phyloP scores from a whole-genome alignment of 2,329 filamentous ascomycete genomes.

The Trichoderma sp. region DNA sequence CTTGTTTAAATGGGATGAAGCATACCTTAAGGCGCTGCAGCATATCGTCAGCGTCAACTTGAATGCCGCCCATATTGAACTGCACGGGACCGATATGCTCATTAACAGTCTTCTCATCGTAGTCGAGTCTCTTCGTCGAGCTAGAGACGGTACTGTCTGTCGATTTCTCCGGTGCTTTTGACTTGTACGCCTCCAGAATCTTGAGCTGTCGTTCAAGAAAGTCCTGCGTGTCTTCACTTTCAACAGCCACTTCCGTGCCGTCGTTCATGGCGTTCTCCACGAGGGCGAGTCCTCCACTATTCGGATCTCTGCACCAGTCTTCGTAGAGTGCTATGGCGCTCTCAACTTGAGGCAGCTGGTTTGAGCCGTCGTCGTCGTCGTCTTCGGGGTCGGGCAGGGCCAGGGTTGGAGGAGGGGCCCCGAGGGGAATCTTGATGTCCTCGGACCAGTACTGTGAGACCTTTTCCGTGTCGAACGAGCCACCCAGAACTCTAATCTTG shows the following conservation, averaged over 20 bases:
- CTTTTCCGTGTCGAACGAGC: slow-evolving; percentile 87
- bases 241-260: slow-evolving; percentile 34
- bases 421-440: slow-evolving; percentile 63
- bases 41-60: slow-evolving; percentile 93
- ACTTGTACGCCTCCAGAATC: slow-evolving; percentile 63
- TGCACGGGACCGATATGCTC: slow-evolving; percentile 92
- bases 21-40: slow-evolving; percentile 77
- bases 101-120: slow-evolving; percentile 51
- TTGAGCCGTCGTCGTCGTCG: slow-evolving; percentile 10
- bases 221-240: slow-evolving; percentile 63
- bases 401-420: slow-evolving; percentile 29
- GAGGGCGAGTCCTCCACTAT: slow-evolving; percentile 52
- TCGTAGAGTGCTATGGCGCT: slow-evolving; percentile 73
- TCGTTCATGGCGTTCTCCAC: slow-evolving; percentile 41
- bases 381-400: slow-evolving; percentile 25
- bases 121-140: slow-evolving; percentile 30
- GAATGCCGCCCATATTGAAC: slow-evolving; percentile 97
- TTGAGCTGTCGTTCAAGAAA: slow-evolving; percentile 76
- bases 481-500: slow-evolving; percentile 88
- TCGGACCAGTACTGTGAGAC: slow-evolving; percentile 82
- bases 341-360: slow-evolving; percentile 36
- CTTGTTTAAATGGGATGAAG: background rate
- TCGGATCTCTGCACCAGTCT: slow-evolving; percentile 73
- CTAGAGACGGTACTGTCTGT: slow-evolving; percentile 26
- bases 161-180: slow-evolving; percentile 51